Evolutionary conservation across 768 basidiomycete genomes (phyloP).

Genomic region (Agrocybe praecox): DNA sequence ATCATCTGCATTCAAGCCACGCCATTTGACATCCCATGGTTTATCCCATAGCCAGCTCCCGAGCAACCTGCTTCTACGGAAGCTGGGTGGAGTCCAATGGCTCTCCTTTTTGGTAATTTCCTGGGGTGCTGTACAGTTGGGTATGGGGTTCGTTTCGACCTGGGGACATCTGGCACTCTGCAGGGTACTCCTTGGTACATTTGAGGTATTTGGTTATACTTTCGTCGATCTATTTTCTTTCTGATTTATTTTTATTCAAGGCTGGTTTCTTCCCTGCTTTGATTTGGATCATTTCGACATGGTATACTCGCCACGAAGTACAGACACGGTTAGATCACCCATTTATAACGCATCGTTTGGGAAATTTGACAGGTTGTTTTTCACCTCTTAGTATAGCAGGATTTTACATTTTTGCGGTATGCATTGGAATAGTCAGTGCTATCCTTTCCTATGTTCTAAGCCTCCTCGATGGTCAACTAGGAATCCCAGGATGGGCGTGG

Average conservation of each 20-base stretch:
- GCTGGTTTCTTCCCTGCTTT: slow-evolving; percentile 45
- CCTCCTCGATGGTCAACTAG: slow-evolving; percentile 40
- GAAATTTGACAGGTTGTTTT: slow-evolving; percentile 3
- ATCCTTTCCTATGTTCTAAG: slow-evolving; percentile 48
- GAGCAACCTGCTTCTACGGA: slow-evolving; percentile 28
- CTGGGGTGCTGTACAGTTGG: slow-evolving; percentile 32
- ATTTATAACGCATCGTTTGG: neutral
- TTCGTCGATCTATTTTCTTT: neutral
- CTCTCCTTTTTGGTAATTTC: slow-evolving; percentile 26
- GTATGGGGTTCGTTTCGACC: slow-evolving; percentile 31
- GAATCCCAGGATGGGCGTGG: slow-evolving; percentile 53
- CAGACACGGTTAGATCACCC: slow-evolving; percentile 42
- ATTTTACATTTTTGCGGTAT: slow-evolving; percentile 46
- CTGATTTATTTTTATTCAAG: slow-evolving; percentile 17
- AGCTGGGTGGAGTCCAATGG: slow-evolving; percentile 27
- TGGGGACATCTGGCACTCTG: slow-evolving; percentile 29
- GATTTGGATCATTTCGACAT: slow-evolving; percentile 42
- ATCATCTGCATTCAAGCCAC: neutral
- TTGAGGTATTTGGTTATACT: slow-evolving; percentile 30
- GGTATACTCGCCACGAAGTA: slow-evolving; percentile 55
- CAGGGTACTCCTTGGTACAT: slow-evolving; percentile 29
- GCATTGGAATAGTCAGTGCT: slow-evolving; percentile 48
- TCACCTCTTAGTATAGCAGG: slow-evolving; percentile 39
- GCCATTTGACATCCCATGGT: slow-evolving; percentile 21
- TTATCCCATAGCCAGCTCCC: slow-evolving; percentile 30